Evolutionary conservation across 192 early-diverging fungal genomes (phyloP), one percentile per base, ranked within the genome.

Genomic region (Anaeromyces robustus): DNA sequence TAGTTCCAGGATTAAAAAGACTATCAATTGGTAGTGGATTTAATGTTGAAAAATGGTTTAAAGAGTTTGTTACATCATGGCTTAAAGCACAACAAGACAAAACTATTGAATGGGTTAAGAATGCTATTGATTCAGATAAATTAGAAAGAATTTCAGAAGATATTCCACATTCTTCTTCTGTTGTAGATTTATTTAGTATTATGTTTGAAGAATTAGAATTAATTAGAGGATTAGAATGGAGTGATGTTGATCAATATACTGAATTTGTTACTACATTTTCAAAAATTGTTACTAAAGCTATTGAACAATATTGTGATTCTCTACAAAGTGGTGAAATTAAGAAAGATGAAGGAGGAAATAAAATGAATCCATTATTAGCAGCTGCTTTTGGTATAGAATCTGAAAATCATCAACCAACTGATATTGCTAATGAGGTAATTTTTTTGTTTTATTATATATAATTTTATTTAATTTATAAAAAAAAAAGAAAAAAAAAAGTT

Each of bases 161-260:
- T n/a, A 68, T 87, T 77, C 78, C 89, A 29, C 87, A 92, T 83
- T 95, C 94, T 3, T 90, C 92, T 9, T 95, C 94, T 4, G 90
- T 94, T 32, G 86, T 92, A 28, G 94, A 96, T 83, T 80, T 96
- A 11, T 96, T 95, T 84, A 89, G 91, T n/a, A 90, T 89, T 77
- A 94, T 94, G 84, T 88, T 94, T 80, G 87, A 89, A 79, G 91
- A 92, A 9, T 81, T 94, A 77, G 88, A 89, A 26, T 95, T 93
- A 81, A 82, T 95, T 17, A 89, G 90, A 68, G 87, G 89, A 78
- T 80, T 96, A 43, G 86, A 91, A 59, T 94, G 89, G 88, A 88
- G 87, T 14, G 88, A 93, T 77, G 84, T 88, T 19, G 83, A 83
- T 26, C 90, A 92, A 80, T 81, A 86, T 34, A 91, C 93, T 30